Conservation (phyloP, 2,329 filamentous ascomycete species). For the Aspergillus tubingensis region DNA sequence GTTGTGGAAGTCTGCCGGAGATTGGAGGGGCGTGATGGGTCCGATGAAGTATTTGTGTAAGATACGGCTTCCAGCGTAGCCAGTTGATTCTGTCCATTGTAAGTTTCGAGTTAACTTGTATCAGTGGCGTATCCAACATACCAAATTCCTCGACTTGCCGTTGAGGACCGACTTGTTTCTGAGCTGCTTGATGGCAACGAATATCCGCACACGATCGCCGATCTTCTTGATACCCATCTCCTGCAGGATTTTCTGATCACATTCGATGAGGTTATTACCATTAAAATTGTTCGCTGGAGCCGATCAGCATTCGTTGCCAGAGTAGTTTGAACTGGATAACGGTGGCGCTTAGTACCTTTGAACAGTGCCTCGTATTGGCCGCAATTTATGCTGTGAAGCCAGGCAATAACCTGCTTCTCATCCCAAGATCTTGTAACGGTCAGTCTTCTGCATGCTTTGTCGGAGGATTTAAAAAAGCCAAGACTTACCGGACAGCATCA, state of each 20-base stretch:
- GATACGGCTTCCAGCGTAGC: slow-evolving; percentile 71
- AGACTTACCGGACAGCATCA: slow-evolving; percentile 68
- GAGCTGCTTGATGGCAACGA: slow-evolving; percentile 80
- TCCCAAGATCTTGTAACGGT: slow-evolving; percentile 66
- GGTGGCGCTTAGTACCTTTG: slow-evolving; percentile 53
- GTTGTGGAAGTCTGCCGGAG: slow-evolving; percentile 54
- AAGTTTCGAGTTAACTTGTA: slow-evolving; percentile 14
- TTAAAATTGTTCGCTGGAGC: slow-evolving; percentile 83
- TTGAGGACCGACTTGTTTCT: slow-evolving; percentile 74
- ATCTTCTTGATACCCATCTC: slow-evolving; percentile 99
- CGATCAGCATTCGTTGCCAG: slow-evolving; percentile 25
- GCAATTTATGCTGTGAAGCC: slow-evolving; percentile 87
- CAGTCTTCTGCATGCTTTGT: slow-evolving; percentile 12
- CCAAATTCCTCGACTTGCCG: slow-evolving; percentile 81
- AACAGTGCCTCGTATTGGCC: slow-evolving; percentile 91
- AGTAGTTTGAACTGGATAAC: neutral
- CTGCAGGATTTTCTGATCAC: slow-evolving; percentile 93
- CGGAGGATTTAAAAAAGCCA: neutral
- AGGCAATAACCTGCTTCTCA: slow-evolving; percentile 87
- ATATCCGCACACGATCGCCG: slow-evolving; percentile 90
- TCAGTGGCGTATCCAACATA: slow-evolving; percentile 47
- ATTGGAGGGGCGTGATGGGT: slow-evolving; percentile 64
- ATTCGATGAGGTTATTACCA: slow-evolving; percentile 92
- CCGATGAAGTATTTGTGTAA: slow-evolving; percentile 60
- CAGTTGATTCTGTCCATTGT: slow-evolving; percentile 71